Evolutionary conservation across 495 filamentous ascomycete species (phyloP).

Genomic region (Saxophila tyrrhenica): DNA sequence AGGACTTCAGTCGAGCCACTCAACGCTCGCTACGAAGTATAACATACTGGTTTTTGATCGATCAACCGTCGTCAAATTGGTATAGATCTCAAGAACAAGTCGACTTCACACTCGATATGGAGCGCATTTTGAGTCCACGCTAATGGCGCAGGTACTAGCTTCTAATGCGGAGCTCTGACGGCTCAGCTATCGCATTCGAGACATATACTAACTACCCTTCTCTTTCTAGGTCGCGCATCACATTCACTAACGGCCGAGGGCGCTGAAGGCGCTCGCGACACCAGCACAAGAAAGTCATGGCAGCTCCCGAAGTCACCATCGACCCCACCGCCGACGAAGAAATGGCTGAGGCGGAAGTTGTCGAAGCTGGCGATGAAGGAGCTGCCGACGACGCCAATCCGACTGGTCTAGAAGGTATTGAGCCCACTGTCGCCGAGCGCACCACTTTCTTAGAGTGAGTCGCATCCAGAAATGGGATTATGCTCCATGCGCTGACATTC

Average conservation of each 20-base stretch:
- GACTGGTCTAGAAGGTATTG: conserved; percentile 18
- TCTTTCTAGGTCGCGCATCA: not conserved
- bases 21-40: no score
- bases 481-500: not conserved
- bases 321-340: not conserved
- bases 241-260: not conserved
- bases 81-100: no score
- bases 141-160: no score
- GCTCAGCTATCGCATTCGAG: not conserved
- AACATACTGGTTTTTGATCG: no score
- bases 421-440: conserved; percentile 11
- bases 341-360: conserved; percentile 16
- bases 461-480: no score
- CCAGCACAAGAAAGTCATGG: not conserved
- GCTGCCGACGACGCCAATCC: conserved; percentile 6
- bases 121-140: no score
- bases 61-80: no score
- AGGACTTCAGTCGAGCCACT: no score
- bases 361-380: conserved; percentile 36
- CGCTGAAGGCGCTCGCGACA: not conserved
- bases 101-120: no score
- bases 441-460: conserved; percentile 19
- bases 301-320: not conserved
- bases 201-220: no score
- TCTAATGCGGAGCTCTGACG: no score